Evolutionary conservation across 2,329 filamentous ascomycete genomes (phyloP).

Genomic region (Alternaria alternata): DNA sequence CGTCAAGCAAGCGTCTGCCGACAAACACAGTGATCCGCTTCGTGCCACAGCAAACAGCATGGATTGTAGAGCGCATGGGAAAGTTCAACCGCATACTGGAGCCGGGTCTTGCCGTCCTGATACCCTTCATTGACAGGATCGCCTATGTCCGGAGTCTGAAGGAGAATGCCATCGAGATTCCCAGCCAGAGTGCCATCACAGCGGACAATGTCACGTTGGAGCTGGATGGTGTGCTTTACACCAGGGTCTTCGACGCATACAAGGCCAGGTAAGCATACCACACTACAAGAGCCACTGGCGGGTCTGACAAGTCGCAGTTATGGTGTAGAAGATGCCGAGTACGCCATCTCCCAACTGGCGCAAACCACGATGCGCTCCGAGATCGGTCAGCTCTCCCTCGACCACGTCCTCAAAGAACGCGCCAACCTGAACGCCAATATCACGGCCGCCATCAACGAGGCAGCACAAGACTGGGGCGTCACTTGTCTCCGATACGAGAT

Average conservation of each 20-base stretch:
- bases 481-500: constrained; percentile 98
- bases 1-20: constrained; percentile 70
- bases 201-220: constrained; percentile 98
- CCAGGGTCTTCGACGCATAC: constrained; percentile 95
- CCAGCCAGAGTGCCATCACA: constrained; percentile 96
- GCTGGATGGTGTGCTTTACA: constrained; percentile 94
- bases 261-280: constrained; percentile 78
- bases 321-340: constrained; percentile 97
- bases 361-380: constrained; percentile 99
- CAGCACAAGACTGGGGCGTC: constrained; percentile 95
- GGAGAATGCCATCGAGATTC: constrained; percentile 95
- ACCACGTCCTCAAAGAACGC: constrained; percentile 97
- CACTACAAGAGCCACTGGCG: not conserved
- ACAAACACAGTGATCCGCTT: constrained; percentile 96
- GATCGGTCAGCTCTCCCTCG: constrained; percentile 93
- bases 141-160: constrained; percentile 98
- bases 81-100: constrained; percentile 94
- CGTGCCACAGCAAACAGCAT: constrained; percentile 98
- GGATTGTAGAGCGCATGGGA: constrained; percentile 99
- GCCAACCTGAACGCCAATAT: constrained; percentile 97
- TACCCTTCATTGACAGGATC: constrained; percentile 93
- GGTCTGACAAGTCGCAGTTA: constrained; percentile 68
- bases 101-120: constrained; percentile 86
- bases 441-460: constrained; percentile 98
- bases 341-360: constrained; percentile 96